Evolutionary conservation across 2,329 filamentous ascomycete species (phyloP).

Genomic region (Arthroderma sp.): DNA sequence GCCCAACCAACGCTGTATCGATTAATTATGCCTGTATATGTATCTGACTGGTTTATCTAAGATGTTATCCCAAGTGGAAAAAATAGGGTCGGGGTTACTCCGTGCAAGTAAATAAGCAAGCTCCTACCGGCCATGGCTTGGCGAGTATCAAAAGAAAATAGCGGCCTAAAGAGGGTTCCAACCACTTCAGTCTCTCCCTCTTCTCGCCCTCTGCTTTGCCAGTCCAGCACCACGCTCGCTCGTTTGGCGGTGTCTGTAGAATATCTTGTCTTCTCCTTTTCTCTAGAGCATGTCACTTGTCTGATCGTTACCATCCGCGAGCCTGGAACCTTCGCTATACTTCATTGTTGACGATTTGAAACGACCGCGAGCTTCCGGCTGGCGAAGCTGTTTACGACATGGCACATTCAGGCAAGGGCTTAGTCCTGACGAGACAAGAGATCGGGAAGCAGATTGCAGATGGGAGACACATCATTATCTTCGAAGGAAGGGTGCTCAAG

Average conservation of each 20-base stretch:
- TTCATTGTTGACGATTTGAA: background rate
- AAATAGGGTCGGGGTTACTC: too few relatives aligned
- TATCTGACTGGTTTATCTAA: too few relatives aligned
- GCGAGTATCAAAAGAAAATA: background rate
- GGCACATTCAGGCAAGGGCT: slow-evolving; percentile 31
- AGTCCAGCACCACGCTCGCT: background rate
- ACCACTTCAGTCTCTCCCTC: background rate
- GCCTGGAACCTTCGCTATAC: background rate
- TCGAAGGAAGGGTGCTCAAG: slow-evolving; percentile 70
- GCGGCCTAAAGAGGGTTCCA: background rate
- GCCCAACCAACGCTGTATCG: background rate
- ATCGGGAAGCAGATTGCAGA: slow-evolving; percentile 75
- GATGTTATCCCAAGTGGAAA: too few relatives aligned
- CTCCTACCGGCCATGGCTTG: slow-evolving; percentile 2
- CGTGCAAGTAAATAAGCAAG: background rate
- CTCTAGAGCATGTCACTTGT: background rate
- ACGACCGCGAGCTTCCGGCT: background rate
- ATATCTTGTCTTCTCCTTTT: background rate
- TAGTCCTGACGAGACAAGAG: slow-evolving; percentile 48
- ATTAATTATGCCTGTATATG: background rate
- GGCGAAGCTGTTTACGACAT: background rate
- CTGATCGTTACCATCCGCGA: background rate
- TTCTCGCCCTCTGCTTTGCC: background rate
- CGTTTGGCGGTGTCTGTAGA: background rate
- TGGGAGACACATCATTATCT: slow-evolving; percentile 66